phyloP scores from a whole-genome alignment of 1,284 basidiomycete species.

The Cystobasidium slooffiae region DNA sequence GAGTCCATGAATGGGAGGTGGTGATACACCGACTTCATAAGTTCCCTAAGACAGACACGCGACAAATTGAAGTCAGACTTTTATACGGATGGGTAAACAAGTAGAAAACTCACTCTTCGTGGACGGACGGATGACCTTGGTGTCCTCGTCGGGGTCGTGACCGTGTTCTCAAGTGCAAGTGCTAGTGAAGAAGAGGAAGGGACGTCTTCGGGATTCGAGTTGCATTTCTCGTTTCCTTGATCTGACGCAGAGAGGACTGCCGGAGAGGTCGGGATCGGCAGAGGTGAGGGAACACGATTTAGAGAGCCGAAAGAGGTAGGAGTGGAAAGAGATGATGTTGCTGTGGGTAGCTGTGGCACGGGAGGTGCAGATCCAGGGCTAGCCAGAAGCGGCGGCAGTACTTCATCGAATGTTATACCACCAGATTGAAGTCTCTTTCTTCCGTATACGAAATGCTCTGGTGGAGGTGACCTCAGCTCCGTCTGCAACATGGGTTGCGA shows the following conservation, averaged over 20 bases:
- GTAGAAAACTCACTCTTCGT: not conserved
- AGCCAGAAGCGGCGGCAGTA: not conserved
- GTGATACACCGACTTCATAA: too few relatives aligned
- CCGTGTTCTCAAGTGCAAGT: too few relatives aligned
- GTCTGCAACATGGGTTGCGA: not conserved
- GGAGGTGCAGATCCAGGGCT: too few relatives aligned
- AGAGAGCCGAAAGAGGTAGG: too few relatives aligned
- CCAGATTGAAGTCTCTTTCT: not conserved
- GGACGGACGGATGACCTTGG: not conserved
- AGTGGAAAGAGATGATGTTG: too few relatives aligned
- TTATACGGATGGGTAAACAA: not conserved
- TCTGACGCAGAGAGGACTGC: too few relatives aligned
- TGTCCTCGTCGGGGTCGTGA: not conserved
- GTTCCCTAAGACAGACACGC: not conserved
- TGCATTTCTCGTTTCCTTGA: too few relatives aligned
- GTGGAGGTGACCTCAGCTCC: not conserved
- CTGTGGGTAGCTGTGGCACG: too few relatives aligned
- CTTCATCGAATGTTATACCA: constrained; percentile 1
- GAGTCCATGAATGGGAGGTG: too few relatives aligned
- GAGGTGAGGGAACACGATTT: too few relatives aligned
- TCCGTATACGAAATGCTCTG: not conserved
- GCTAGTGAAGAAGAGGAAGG: not conserved
- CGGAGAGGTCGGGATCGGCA: too few relatives aligned
- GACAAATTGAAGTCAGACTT: not conserved
- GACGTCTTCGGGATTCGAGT: not conserved